Evolutionary conservation across 495 filamentous ascomycete genomes (phyloP).

Genomic region (Evansstolkia leycettana): DNA sequence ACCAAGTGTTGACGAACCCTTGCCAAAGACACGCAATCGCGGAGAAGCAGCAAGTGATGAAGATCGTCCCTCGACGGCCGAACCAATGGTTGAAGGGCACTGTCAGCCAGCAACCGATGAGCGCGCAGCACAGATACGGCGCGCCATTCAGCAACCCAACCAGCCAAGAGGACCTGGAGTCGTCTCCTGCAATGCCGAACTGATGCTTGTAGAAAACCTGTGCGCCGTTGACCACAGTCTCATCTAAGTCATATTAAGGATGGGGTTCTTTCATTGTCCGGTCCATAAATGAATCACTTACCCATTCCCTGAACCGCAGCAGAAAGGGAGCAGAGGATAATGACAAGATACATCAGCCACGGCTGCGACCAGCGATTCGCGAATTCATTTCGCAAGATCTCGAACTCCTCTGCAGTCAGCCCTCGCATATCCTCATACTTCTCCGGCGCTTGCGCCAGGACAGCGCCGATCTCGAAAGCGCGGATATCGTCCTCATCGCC

Average conservation of each 20-base stretch:
- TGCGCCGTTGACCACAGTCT: constrained; percentile 71
- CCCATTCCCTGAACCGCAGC: constrained; percentile 64
- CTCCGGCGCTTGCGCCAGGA: constrained; percentile 49
- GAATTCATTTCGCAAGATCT: constrained; percentile 48
- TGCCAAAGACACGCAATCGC: constrained; percentile 67
- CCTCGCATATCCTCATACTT: constrained; percentile 40
- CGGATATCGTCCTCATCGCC: constrained; percentile 49
- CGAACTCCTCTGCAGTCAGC: constrained; percentile 43
- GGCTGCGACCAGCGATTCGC: constrained; percentile 66
- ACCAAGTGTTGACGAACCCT: constrained; percentile 63
- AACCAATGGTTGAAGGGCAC: constrained; percentile 68
- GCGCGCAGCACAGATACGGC: constrained; percentile 67
- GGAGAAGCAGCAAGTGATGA: constrained; percentile 57
- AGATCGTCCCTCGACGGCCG: constrained; percentile 75
- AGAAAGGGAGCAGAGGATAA: constrained; percentile 47
- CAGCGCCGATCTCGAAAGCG: constrained; percentile 61
- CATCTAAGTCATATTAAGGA: constrained; percentile 41
- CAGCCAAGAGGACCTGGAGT: constrained; percentile 41
- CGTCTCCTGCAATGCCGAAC: constrained; percentile 49
- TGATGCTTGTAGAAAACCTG: constrained; percentile 59
- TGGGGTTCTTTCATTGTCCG: constrained; percentile 1
- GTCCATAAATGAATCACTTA: constrained; percentile 18
- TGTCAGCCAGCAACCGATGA: constrained; percentile 74
- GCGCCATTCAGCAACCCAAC: constrained; percentile 49
- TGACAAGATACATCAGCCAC: constrained; percentile 53